These are phyloP conservation scores for Iberis amara DNA, from an alignment of 441 rosid species.

Conservation along the genomic window DNA sequence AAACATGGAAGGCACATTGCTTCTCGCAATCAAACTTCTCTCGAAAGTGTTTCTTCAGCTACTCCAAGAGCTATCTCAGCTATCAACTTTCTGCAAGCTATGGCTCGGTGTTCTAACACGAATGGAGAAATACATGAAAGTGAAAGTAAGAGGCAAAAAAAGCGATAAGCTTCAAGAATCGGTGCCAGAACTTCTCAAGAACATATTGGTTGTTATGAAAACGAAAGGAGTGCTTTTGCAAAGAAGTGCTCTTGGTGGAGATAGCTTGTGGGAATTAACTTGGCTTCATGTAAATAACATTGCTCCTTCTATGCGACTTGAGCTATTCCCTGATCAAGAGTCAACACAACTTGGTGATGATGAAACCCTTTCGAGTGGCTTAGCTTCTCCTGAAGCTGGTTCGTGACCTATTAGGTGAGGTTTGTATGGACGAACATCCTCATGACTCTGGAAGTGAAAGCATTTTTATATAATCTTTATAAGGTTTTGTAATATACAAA, in stretches of 20 bases:
- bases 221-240: constrained; percentile 59
- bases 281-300: constrained; percentile 85
- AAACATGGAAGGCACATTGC: constrained; percentile 83
- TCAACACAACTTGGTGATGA: constrained; percentile 36
- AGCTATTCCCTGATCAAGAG: constrained; percentile 68
- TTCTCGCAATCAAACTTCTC: constrained; percentile 64
- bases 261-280: constrained; percentile 84
- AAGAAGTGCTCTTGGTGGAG: constrained; percentile 70
- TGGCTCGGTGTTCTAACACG: constrained; percentile 85
- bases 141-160: constrained; percentile 67
- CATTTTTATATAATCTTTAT: constrained; percentile 2
- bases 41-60: constrained; percentile 63
- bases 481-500: constrained; percentile 16
- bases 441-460: constrained; percentile 15
- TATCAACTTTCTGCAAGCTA: constrained; percentile 73
- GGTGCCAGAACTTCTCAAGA: constrained; percentile 75
- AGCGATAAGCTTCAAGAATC: constrained; percentile 73
- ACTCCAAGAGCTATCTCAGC: constrained; percentile 56
- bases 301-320: constrained; percentile 61
- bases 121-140: constrained; percentile 83
- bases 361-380: constrained; percentile 38
- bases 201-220: constrained; percentile 74
- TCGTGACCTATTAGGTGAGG: too few species aligned
- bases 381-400: constrained; percentile 36
- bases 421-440: constrained; percentile 9